Evolutionary conservation across 1,139 yeast species (phyloP).

Genomic region (Barnettozyma hawaiiensis): DNA sequence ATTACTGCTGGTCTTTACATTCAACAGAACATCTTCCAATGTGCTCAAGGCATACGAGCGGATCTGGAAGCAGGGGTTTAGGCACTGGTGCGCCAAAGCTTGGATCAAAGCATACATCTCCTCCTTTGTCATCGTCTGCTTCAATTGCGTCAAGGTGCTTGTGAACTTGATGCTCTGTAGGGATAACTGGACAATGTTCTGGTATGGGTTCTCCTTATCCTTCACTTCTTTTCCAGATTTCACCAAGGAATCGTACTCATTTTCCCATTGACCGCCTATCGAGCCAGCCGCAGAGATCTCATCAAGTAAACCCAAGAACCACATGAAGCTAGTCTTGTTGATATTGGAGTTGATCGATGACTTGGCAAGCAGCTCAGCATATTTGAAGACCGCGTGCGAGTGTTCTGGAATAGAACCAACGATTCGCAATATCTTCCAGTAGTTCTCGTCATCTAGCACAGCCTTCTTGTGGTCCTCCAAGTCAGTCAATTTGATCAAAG

Average conservation of each 20-base stretch:
- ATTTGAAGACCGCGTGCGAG: slow-evolving; percentile 45
- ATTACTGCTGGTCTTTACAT: slow-evolving; percentile 24
- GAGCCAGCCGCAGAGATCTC: slow-evolving; percentile 83
- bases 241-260: slow-evolving; percentile 43
- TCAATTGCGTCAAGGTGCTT: slow-evolving; percentile 36
- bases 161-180: slow-evolving; percentile 60
- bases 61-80: slow-evolving; percentile 79
- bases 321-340: slow-evolving; percentile 48
- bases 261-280: slow-evolving; percentile 72
- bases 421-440: slow-evolving; percentile 58
- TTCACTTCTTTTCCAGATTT: slow-evolving; percentile 39
- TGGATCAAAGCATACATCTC: slow-evolving; percentile 56
- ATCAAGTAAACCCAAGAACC: slow-evolving; percentile 64
- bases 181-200: slow-evolving; percentile 52
- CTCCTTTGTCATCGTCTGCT: slow-evolving; percentile 23
- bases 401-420: slow-evolving; percentile 52
- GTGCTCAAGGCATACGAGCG: slow-evolving; percentile 57
- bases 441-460: slow-evolving; percentile 43
- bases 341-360: slow-evolving; percentile 26
- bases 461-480: slow-evolving; percentile 43
- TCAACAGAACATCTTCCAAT: slow-evolving; percentile 44
- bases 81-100: slow-evolving; percentile 82
- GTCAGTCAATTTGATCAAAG: slow-evolving; percentile 41
- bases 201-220: slow-evolving; percentile 41
- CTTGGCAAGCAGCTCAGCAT: slow-evolving; percentile 41